Base-by-base conservation (phyloP, 2,329 filamentous ascomycete genomes). In the Cladophialophora bantiana region DNA sequence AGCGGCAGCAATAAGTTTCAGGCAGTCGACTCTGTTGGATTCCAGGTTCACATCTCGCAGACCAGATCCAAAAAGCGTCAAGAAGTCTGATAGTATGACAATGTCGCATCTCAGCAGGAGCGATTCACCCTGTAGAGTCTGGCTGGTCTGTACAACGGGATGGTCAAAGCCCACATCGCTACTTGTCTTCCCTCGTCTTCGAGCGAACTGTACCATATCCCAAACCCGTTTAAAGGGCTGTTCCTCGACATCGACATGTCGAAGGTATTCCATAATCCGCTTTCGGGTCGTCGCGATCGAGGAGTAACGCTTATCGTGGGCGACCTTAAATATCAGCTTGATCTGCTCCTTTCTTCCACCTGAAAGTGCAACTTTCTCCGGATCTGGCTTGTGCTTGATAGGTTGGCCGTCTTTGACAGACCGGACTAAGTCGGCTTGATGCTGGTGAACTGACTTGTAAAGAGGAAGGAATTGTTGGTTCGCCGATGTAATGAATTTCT, bases 401-500 rank as follows among this genome's bases (percentile, higher is more conserved):
- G 7, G 20, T 13, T 9, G 42, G 42, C 20, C 42, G 6, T 48
- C 42, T 48, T 48, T 48, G 42, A 48, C 7, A 6, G 42, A 48
- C 18, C 12, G 5, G 6, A n/a, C 42, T 10, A 48, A 26, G 1
- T 48, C 18, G n/a, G 42, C 42, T 26, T 48, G 42, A 9, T 48
- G 42, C 18, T 48, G 42, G 42, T 26, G 18, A 48, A 48, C n/a
- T 48, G 42, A 48, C 1, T 73, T 67, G 1, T 78, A 78, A 7
- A 88, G 77, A 3, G 78, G 73, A 0, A 79, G 68, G 65, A 80
- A 84, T 9, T 78, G 72, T 6, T 68, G 71, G 7, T 84, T 83
- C 0, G 84, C 81, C 78, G 82, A 86, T 3, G 82, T 72, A n/a
- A 89, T 83, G 73, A 91, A 88, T 68, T 86, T 88, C 76, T 89